Evolutionary conservation across 2,329 filamentous ascomycete genomes (phyloP).

Genomic region (Aspergillus uvarum): DNA sequence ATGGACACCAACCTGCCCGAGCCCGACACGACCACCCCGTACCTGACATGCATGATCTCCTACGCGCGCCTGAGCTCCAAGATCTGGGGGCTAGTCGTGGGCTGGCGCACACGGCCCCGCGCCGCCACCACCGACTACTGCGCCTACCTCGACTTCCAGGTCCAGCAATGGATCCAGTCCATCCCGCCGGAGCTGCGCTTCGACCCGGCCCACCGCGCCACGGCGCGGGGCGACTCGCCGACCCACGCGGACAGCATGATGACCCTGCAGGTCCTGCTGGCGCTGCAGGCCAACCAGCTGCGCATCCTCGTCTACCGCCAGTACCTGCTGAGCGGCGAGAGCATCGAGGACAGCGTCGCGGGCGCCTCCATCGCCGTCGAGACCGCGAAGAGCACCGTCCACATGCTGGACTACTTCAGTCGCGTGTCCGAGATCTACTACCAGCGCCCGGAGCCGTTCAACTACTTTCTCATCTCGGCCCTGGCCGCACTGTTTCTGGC

Average conservation of each 20-base stretch:
- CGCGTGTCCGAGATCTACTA: slow-evolving; percentile 40
- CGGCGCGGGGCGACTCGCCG: not conserved
- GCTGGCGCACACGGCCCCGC: slow-evolving; percentile 35
- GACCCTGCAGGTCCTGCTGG: slow-evolving; percentile 45
- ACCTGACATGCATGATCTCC: slow-evolving; percentile 51
- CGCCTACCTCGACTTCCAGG: slow-evolving; percentile 43
- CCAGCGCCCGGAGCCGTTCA: slow-evolving; percentile 43
- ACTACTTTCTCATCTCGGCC: slow-evolving; percentile 44
- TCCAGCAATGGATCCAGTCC: slow-evolving; percentile 49
- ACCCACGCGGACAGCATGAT: slow-evolving; percentile 37
- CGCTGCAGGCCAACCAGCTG: slow-evolving; percentile 49
- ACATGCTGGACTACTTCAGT: slow-evolving; percentile 41
- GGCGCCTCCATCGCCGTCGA: slow-evolving; percentile 45
- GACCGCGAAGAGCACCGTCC: slow-evolving; percentile 40
- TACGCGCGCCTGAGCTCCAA: slow-evolving; percentile 50
- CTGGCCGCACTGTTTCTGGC: slow-evolving; percentile 46
- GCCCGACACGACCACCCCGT: slow-evolving; percentile 40
- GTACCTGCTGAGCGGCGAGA: slow-evolving; percentile 40
- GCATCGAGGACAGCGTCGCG: slow-evolving; percentile 37
- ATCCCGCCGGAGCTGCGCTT: slow-evolving; percentile 47
- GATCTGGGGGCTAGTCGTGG: slow-evolving; percentile 48
- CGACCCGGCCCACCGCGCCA: slow-evolving; percentile 27
- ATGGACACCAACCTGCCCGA: slow-evolving; percentile 52
- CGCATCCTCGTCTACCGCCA: slow-evolving; percentile 49
- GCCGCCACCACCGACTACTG: slow-evolving; percentile 41